Conservation (phyloP, 2,329 filamentous ascomycete genomes). For the Emergomyces orientalis region DNA sequence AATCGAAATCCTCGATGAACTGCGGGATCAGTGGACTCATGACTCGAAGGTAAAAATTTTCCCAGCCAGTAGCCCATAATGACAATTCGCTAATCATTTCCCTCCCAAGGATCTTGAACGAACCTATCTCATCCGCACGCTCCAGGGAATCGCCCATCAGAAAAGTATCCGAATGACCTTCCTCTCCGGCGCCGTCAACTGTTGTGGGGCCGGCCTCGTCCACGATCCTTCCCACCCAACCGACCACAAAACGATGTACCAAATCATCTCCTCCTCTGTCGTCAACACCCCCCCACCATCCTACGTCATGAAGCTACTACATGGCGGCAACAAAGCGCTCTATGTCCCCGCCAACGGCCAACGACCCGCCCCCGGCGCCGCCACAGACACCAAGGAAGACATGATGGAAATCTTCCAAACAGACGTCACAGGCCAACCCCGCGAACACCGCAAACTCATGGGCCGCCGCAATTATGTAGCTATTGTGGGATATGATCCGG, state of each 20-base stretch:
- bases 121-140: conserved; percentile 89
- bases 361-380: conserved; percentile 52
- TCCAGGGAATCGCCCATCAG: conserved; percentile 90
- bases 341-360: conserved; percentile 89
- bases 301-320: conserved; percentile 89
- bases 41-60: conserved; percentile 62
- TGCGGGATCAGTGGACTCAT: conserved; percentile 96
- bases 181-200: conserved; percentile 81
- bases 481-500: conserved; percentile 88
- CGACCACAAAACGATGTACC: conserved; percentile 99
- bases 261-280: conserved; percentile 85
- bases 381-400: conserved; percentile 93
- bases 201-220: conserved; percentile 81
- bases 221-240: conserved; percentile 86
- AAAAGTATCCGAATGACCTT: conserved; percentile 97
- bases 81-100: conserved; percentile 1
- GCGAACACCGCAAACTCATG: conserved; percentile 89
- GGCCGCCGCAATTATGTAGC: conserved; percentile 85
- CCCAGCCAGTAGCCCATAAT: not conserved
- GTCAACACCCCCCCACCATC: conserved; percentile 77
- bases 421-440: conserved; percentile 71
- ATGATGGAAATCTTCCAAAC: conserved; percentile 99
- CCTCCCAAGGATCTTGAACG: conserved; percentile 69
- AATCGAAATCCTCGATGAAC: conserved; percentile 84
- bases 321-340: conserved; percentile 74